A percentile compares a stretch with the other conserved stretches of the same genome.
These are phyloP conservation scores for Saccharomyces hybrid DNA, from an alignment of 1,139 yeast species.

Conservation along the genomic window DNA sequence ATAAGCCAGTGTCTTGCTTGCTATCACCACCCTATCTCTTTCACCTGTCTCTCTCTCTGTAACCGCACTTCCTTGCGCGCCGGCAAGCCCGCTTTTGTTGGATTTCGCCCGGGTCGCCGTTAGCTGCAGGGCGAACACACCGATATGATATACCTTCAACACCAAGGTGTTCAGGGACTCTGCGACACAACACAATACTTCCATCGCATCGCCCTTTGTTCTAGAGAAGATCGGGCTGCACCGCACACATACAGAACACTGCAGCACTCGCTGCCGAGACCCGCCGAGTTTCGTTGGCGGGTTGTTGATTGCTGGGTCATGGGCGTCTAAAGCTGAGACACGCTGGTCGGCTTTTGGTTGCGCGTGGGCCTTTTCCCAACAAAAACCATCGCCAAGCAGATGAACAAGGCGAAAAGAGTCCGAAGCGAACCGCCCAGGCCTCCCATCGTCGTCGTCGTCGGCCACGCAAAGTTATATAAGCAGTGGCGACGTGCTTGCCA, in stretches of 20 bases:
- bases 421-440: not conserved
- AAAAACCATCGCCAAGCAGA: not conserved
- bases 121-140: not conserved
- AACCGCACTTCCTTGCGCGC: not conserved
- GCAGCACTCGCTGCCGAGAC: not conserved
- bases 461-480: not conserved
- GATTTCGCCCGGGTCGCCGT: not conserved
- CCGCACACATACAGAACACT: not conserved
- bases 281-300: not conserved
- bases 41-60: not conserved
- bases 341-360: not conserved
- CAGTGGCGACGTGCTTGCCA: not conserved
- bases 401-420: not conserved
- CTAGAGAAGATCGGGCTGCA: not conserved
- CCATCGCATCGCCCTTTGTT: not conserved
- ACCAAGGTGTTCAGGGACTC: not conserved
- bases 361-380: not conserved
- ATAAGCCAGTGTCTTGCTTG: not conserved
- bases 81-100: not conserved
- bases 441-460: not conserved
- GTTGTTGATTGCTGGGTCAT: not conserved
- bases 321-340: not conserved
- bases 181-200: not conserved
- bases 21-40: not conserved
- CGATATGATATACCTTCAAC: not conserved